Percentiles rank a stretch among this genome's conserved stretches.
Evolutionary conservation across 306 rosid genomes (phyloP).

Genomic region (Gleditsia sinensis): DNA sequence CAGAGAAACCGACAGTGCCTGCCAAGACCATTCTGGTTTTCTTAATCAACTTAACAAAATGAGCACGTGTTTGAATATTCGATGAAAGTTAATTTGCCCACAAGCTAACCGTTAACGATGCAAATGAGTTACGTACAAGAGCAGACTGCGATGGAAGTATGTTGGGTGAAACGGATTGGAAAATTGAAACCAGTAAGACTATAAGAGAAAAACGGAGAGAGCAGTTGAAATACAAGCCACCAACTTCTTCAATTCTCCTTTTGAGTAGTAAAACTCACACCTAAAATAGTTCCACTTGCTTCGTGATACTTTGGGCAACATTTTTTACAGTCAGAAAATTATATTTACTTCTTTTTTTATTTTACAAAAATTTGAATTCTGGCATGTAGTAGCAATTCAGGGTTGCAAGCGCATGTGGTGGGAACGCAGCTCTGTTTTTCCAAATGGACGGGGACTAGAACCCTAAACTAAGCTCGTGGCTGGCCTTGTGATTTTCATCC

Average conservation of each 20-base stretch:
- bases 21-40: constrained; percentile 30
- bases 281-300: constrained; percentile 40
- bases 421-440: not conserved
- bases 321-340: too few species aligned
- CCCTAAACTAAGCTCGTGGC: not conserved
- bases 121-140: too few species aligned
- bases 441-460: not conserved
- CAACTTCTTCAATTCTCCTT: constrained; percentile 42
- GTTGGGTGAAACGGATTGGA: constrained; percentile 43
- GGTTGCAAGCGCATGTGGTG: not conserved
- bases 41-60: constrained; percentile 33
- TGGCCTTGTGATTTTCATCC: not conserved
- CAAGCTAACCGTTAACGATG: too few species aligned
- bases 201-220: constrained; percentile 12
- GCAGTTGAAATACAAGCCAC: constrained; percentile 65
- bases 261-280: constrained; percentile 50
- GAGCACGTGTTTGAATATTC: constrained; percentile 8
- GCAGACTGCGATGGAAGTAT: not conserved
- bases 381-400: not conserved
- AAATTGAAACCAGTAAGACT: constrained; percentile 3
- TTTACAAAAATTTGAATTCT: too few species aligned
- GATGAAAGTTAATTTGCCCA: too few species aligned
- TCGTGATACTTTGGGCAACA: too few species aligned
- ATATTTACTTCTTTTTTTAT: too few species aligned
- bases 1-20: constrained; percentile 37